phyloP scores from a whole-genome alignment of 305 asterid species.

The Fraxinus greggii region DNA sequence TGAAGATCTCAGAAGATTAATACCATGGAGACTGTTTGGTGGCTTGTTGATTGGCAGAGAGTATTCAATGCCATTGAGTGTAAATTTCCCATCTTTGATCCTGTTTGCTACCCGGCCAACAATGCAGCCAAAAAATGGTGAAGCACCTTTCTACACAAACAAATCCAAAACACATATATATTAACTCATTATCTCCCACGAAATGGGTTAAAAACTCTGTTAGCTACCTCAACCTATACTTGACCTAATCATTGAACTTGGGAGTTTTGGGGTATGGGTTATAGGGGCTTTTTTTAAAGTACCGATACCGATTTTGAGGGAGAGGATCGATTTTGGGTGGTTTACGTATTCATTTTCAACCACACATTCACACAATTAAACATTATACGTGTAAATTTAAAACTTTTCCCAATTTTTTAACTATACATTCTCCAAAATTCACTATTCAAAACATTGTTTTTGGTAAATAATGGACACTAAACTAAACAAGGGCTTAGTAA shows the following conservation, averaged over 20 bases:
- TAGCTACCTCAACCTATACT: not conserved
- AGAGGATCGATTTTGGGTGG: not conserved
- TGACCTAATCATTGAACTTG: not conserved
- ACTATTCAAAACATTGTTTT: too few species aligned
- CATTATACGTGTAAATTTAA: too few species aligned
- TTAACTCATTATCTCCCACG: not conserved
- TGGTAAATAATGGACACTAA: too few species aligned
- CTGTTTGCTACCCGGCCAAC: slow-evolving; percentile 98
- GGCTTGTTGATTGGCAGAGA: slow-evolving; percentile 81
- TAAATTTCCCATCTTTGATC: slow-evolving; percentile 84
- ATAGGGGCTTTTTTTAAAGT: not conserved
- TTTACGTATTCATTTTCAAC: too few species aligned
- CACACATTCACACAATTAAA: too few species aligned
- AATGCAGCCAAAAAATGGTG: slow-evolving; percentile 91
- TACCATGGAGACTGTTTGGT: slow-evolving; percentile 95
- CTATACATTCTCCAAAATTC: too few species aligned
- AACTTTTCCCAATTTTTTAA: too few species aligned
- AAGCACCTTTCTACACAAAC: slow-evolving; percentile 68
- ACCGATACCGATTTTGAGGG: not conserved
- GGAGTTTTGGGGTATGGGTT: too few species aligned
- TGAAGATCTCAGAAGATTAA: not conserved
- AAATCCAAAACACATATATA: slow-evolving; percentile 10
- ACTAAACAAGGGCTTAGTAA: too few species aligned
- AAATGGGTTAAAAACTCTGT: not conserved
- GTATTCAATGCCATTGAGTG: slow-evolving; percentile 64